These are phyloP conservation scores for Leishmania turanica DNA, from an alignment of 208 protist genomes.

Conservation along the genomic window DNA sequence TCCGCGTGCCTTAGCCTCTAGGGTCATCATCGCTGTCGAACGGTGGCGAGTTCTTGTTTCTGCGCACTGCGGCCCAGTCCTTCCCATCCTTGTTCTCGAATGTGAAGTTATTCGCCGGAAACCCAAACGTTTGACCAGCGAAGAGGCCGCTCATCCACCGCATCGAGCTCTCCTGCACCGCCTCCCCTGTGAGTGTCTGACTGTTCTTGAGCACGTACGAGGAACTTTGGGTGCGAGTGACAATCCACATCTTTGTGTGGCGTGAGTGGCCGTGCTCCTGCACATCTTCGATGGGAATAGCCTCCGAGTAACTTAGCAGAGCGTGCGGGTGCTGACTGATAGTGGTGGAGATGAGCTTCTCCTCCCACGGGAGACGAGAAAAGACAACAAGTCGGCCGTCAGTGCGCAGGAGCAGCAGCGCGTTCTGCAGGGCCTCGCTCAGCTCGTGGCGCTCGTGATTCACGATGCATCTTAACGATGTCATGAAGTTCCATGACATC, in stretches of 20 bases:
- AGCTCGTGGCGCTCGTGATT: conserved; percentile 85
- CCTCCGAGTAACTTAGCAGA: conserved; percentile 75
- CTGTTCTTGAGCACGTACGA: conserved; percentile 79
- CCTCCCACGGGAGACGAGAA: conserved; percentile 77
- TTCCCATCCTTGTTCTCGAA: conserved; percentile 68
- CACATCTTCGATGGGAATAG: conserved; percentile 63
- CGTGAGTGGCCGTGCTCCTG: conserved; percentile 66
- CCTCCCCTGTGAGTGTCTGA: conserved; percentile 56
- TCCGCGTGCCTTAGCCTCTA: neutral
- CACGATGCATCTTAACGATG: conserved; percentile 79
- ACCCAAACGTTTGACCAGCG: conserved; percentile 82
- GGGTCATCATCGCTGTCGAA: conserved; percentile 70
- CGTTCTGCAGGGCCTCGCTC: conserved; percentile 61
- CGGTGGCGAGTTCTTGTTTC: conserved; percentile 54
- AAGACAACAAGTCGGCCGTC: conserved; percentile 81
- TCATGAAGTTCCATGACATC: conserved; percentile 88
- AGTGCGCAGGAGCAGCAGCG: conserved; percentile 67
- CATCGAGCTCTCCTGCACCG: conserved; percentile 67
- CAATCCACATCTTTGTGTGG: conserved; percentile 89
- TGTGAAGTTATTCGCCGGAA: conserved; percentile 88
- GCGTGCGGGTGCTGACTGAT: conserved; percentile 79
- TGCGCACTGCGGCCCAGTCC: conserved; percentile 40
- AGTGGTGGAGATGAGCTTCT: conserved; percentile 59
- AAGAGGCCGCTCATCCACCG: conserved; percentile 82
- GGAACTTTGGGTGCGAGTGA: conserved; percentile 50